phyloP scores from a whole-genome alignment of 1,284 basidiomycete species.

The Ustanciosporium gigantosporum region DNA sequence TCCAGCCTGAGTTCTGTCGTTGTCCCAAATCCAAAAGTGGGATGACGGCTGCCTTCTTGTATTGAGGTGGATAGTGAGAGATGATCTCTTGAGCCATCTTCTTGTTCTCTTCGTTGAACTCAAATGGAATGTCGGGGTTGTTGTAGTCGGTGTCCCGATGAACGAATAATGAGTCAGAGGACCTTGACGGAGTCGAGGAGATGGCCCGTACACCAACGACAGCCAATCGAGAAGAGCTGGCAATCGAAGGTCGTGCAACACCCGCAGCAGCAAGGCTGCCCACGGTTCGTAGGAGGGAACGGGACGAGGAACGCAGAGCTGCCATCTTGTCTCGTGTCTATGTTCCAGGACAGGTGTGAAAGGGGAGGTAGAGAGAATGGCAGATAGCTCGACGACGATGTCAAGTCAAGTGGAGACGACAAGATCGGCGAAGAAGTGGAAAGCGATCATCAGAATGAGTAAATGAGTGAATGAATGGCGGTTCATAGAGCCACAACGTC shows the following conservation, averaged over 20 bases:
- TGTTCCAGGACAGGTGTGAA: too few relatives aligned
- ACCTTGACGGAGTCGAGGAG: slow-evolving; percentile 32
- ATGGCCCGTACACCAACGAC: slow-evolving; percentile 25
- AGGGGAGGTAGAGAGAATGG: too few relatives aligned
- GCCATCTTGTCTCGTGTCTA: too few relatives aligned
- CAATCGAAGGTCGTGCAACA: slow-evolving; percentile 18
- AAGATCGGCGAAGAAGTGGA: too few relatives aligned
- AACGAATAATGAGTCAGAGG: slow-evolving; percentile 58
- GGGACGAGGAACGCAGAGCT: slow-evolving; percentile 35
- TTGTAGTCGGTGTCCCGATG: slow-evolving; percentile 93
- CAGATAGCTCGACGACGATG: too few relatives aligned
- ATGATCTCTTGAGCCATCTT: slow-evolving; percentile 87
- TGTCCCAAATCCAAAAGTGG: slow-evolving; percentile 95
- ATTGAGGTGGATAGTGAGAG: slow-evolving; percentile 89
- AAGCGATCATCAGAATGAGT: too few relatives aligned
- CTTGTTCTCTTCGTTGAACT: slow-evolving; percentile 79
- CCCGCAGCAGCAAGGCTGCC: slow-evolving; percentile 10
- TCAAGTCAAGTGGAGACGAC: too few relatives aligned
- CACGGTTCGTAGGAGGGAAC: slow-evolving; percentile 29
- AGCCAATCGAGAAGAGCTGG: slow-evolving; percentile 8
- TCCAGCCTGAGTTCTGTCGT: slow-evolving; percentile 97
- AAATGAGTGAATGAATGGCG: too few relatives aligned
- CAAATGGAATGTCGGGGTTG: slow-evolving; percentile 75
- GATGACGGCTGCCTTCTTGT: slow-evolving; percentile 93
- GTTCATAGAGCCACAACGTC: too few relatives aligned